A percentile compares a stretch with the other conserved stretches of the same genome.
These are phyloP conservation scores for Ganoderma multipileum DNA, from an alignment of 1,284 basidiomycete species.

Conservation along the genomic window DNA sequence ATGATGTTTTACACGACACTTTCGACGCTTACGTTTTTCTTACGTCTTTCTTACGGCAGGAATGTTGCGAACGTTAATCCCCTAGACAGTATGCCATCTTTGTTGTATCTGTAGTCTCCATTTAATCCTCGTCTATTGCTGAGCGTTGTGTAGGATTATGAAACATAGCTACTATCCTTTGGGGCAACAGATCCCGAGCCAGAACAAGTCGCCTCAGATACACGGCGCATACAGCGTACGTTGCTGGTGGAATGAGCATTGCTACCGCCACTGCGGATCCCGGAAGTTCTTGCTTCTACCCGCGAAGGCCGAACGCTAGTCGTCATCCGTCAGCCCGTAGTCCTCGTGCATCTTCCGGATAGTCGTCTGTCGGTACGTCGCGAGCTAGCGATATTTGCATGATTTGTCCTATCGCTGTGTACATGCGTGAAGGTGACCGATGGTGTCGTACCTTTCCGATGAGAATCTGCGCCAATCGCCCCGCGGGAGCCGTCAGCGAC, in stretches of 20 bases:
- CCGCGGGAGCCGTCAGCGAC: not conserved
- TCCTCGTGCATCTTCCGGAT: slow-evolving; percentile 76
- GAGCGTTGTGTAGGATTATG: not conserved
- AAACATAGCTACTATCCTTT: not conserved
- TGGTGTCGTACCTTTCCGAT: slow-evolving; percentile 55
- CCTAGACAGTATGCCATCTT: not conserved
- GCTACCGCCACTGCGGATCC: not conserved
- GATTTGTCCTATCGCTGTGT: not conserved
- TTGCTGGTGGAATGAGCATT: not conserved
- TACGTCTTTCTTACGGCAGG: not conserved
- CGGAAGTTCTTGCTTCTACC: not conserved
- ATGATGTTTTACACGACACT: not conserved
- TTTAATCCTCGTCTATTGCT: slow-evolving; percentile 14
- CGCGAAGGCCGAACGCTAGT: slow-evolving; percentile 36
- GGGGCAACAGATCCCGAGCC: not conserved
- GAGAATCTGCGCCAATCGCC: slow-evolving; percentile 49
- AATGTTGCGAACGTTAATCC: not conserved
- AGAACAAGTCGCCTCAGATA: not conserved
- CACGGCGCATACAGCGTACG: not conserved
- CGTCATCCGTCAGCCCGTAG: slow-evolving; percentile 57
- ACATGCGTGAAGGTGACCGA: not conserved
- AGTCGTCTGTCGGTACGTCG: slow-evolving; percentile 66
- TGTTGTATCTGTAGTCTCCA: slow-evolving; percentile 19
- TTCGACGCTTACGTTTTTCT: not conserved
- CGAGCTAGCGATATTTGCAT: slow-evolving; percentile 53